Percentiles rank a stretch among this genome's conserved stretches.
phyloP scores from a whole-genome alignment of 192 early-diverging fungal genomes.

The Backusella australiensis region DNA sequence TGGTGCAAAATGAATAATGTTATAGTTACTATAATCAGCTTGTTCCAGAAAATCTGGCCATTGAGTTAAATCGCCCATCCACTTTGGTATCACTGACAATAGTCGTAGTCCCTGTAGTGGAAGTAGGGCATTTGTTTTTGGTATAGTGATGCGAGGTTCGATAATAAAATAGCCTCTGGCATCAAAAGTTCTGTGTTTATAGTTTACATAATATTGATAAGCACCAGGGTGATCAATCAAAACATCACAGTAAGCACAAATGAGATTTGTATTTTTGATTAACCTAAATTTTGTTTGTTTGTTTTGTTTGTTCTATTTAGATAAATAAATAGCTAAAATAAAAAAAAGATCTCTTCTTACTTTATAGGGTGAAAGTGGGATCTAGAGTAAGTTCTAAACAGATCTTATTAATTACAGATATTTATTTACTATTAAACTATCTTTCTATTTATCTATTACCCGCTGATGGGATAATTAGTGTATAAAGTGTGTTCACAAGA shows the following conservation, averaged over 20 bases:
- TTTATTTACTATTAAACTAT: conserved; percentile 30
- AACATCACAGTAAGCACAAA: conserved; percentile 66
- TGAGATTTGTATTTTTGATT: conserved; percentile 36
- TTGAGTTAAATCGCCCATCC: conserved; percentile 78
- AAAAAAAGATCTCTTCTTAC: conserved; percentile 26
- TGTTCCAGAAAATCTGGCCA: conserved; percentile 76
- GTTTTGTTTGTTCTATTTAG: not conserved
- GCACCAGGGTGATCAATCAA: conserved; percentile 67
- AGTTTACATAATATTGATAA: conserved; percentile 86
- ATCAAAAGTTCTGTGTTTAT: conserved; percentile 18
- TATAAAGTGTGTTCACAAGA: conserved; percentile 60
- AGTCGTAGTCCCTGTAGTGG: conserved; percentile 88
- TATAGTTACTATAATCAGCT: conserved; percentile 82
- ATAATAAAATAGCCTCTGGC: conserved; percentile 73
- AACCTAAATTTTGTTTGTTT: conserved; percentile 8
- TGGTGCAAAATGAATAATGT: conserved; percentile 98
- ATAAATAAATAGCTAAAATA: conserved; percentile 3
- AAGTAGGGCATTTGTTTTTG: conserved; percentile 40
- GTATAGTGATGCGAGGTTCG: conserved; percentile 74
- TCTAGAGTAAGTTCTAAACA: conserved; percentile 30
- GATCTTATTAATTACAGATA: not conserved
- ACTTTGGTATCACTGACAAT: conserved; percentile 92
- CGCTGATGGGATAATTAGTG: conserved; percentile 85
- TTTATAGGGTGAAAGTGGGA: conserved; percentile 36
- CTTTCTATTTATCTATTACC: conserved; percentile 42